Conservation (phyloP, 2,329 filamentous ascomycete genomes). For the Aspergillaceae sp. region DNA sequence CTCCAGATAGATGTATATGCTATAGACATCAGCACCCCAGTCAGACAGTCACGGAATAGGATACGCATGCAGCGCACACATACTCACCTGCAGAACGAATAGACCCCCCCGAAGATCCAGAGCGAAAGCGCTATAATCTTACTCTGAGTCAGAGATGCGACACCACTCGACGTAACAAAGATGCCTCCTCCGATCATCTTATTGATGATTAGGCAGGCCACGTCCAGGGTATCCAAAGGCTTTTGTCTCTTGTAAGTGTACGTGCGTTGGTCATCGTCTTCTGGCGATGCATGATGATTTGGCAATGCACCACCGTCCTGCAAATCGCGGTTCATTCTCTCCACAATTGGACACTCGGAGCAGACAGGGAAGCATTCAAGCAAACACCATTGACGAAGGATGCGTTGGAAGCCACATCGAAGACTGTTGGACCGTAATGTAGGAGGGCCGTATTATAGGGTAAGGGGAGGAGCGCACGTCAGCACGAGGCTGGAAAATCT, state of each 20-base stretch:
- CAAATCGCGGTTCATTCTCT: background rate
- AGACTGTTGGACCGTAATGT: too few relatives aligned
- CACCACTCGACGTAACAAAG: background rate
- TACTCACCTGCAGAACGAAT: background rate
- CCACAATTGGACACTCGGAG: too few relatives aligned
- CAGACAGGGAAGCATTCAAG: too few relatives aligned
- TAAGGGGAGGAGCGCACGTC: too few relatives aligned
- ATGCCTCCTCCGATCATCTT: background rate
- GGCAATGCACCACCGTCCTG: background rate
- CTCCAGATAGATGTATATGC: background rate
- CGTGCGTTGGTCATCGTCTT: background rate
- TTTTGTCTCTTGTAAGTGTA: background rate
- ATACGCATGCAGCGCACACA: background rate
- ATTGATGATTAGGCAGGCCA: background rate
- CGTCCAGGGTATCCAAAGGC: background rate
- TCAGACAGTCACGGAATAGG: background rate
- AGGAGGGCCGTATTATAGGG: too few relatives aligned
- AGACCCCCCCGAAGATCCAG: background rate
- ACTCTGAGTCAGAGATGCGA: background rate
- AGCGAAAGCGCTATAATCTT: background rate
- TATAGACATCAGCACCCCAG: background rate
- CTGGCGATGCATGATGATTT: background rate
- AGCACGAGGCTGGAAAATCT: too few relatives aligned
- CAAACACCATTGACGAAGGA: too few relatives aligned
- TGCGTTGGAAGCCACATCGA: too few relatives aligned